Conservation (phyloP, 139 green algal species). For the Ulvella scutata region DNA sequence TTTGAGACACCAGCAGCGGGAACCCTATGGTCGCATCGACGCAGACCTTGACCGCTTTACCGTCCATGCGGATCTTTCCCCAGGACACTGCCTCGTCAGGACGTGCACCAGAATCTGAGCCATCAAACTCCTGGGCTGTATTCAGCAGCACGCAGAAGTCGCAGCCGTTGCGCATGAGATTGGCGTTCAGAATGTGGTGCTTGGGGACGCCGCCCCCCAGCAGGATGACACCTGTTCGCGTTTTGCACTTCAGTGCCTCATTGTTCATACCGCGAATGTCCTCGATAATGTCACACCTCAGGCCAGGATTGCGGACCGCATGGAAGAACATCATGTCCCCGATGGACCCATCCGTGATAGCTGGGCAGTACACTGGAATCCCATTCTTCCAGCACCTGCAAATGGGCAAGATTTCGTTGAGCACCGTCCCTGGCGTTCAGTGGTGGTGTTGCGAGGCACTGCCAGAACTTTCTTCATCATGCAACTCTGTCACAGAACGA, state of each 20-base stretch:
- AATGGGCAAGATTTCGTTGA: no score
- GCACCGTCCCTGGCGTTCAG: no score
- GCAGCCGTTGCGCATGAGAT: conserved; percentile 95
- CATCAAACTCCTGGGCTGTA: conserved; percentile 93
- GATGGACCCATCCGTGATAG: conserved; percentile 83
- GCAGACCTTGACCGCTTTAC: conserved; percentile 72
- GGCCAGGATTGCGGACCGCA: conserved; percentile 62
- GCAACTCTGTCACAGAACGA: no score
- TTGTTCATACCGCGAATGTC: conserved; percentile 82
- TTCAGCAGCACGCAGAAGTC: conserved; percentile 87
- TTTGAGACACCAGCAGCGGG: conserved; percentile 86
- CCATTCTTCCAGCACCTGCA: conserved; percentile 39
- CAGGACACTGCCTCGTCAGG: conserved; percentile 94
- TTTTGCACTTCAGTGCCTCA: conserved; percentile 60
- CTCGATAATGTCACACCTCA: conserved; percentile 57
- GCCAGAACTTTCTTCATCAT: no score
- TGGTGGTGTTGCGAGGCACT: no score
- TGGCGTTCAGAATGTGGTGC: conserved; percentile 98
- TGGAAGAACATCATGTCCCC: conserved; percentile 99
- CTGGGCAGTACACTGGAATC: conserved; percentile 94
- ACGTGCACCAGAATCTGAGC: conserved; percentile 74
- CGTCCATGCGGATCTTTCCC: conserved; percentile 89
- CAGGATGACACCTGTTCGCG: conserved; percentile 81
- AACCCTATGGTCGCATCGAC: conserved; percentile 89
- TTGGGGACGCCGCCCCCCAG: conserved; percentile 89